A percentile compares a stretch with the other conserved stretches of the same genome.
Conservation (phyloP, 371 early-diverging fungal genomes). For the Mortierella sp. region DNA sequence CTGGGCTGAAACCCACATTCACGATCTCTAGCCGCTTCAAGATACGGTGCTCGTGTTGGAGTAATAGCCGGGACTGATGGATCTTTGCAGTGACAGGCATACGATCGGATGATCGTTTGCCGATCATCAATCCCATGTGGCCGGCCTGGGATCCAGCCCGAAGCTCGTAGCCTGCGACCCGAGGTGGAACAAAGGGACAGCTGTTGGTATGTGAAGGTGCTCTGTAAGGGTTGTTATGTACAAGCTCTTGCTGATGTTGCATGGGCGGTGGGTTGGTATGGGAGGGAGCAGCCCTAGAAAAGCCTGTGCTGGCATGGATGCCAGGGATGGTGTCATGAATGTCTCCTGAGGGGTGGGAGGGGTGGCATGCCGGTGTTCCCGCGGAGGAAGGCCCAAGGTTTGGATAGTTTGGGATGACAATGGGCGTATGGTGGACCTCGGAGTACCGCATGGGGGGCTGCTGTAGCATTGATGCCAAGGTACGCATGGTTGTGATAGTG, state of each 20-base stretch:
- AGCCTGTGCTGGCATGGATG: neutral
- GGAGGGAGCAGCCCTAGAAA: neutral
- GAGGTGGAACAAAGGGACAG: constrained; percentile 36
- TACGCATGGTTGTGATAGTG: neutral
- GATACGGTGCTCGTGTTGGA: constrained; percentile 48
- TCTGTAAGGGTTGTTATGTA: constrained; percentile 39
- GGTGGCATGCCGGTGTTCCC: neutral
- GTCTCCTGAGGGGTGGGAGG: neutral
- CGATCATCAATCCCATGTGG: constrained; percentile 44
- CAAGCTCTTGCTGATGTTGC: neutral
- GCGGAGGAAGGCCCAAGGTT: neutral
- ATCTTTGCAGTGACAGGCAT: constrained; percentile 30
- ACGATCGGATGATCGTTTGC: constrained; percentile 46
- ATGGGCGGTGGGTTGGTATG: constrained; percentile 9
- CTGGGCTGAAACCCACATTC: constrained; percentile 16
- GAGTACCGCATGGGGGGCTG: constrained; percentile 15
- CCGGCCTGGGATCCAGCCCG: constrained; percentile 45
- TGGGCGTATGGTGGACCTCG: constrained; percentile 18
- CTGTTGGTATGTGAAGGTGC: constrained; percentile 39
- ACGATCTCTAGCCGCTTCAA: constrained; percentile 34
- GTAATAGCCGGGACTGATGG: constrained; percentile 29
- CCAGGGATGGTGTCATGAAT: neutral
- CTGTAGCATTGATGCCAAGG: constrained; percentile 10
- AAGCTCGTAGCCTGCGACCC: constrained; percentile 42
- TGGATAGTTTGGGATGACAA: constrained; percentile 5